Percentiles rank a stretch among this genome's conserved stretches.
phyloP scores from a whole-genome alignment of 495 filamentous ascomycete species.

The Letharia lupina region DNA sequence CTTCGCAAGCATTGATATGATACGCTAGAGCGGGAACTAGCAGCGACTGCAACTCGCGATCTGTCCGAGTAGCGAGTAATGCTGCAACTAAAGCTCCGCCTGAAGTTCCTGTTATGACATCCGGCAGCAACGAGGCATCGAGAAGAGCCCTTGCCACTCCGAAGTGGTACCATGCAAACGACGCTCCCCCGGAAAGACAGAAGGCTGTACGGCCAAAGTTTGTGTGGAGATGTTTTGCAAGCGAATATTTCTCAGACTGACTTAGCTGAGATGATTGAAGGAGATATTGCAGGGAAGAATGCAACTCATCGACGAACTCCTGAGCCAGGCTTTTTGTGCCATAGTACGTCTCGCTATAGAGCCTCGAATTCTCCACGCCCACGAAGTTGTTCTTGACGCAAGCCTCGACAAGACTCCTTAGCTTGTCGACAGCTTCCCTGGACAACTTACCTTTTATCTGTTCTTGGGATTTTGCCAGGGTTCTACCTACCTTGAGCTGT shows the following conservation, averaged over 20 bases:
- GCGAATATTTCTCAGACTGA: conserved; percentile 64
- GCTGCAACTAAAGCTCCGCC: conserved; percentile 89
- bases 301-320: conserved; percentile 71
- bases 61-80: conserved; percentile 79
- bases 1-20: conserved; percentile 78
- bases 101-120: conserved; percentile 92
- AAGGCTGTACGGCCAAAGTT: conserved; percentile 91
- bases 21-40: conserved; percentile 78
- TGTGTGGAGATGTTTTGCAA: conserved; percentile 80
- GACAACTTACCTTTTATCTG: conserved; percentile 26
- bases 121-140: conserved; percentile 75
- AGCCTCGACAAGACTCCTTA: conserved; percentile 68
- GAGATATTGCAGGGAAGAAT: conserved; percentile 55
- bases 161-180: conserved; percentile 95
- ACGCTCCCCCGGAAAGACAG: conserved; percentile 88
- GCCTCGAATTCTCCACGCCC: conserved; percentile 83
- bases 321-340: conserved; percentile 92
- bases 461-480: conserved; percentile 49
- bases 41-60: conserved; percentile 77
- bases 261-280: conserved; percentile 54
- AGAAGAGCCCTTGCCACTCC: conserved; percentile 86
- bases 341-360: conserved; percentile 94
- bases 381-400: conserved; percentile 97
- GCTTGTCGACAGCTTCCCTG: conserved; percentile 54
- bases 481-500: conserved; percentile 57